Percentiles rank a stretch among this genome's conserved stretches.
These are phyloP conservation scores for Colletotrichum costaricense DNA, from an alignment of 2,329 filamentous ascomycete genomes.

Conservation along the genomic window DNA sequence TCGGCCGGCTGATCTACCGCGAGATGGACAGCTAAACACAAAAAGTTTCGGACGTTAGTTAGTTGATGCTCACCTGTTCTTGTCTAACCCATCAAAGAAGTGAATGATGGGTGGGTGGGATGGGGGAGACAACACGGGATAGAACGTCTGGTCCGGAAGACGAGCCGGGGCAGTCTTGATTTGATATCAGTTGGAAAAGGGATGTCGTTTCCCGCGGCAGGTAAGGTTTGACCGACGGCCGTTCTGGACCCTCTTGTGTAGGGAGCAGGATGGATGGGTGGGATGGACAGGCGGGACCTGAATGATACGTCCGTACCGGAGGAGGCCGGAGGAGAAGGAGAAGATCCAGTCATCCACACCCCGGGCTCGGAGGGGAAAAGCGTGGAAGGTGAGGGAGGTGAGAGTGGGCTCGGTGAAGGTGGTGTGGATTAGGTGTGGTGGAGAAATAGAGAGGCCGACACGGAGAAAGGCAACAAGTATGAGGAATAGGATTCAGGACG, in stretches of 20 bases:
- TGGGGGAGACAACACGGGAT: not conserved
- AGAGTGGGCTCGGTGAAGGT: not conserved
- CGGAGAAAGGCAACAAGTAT: not conserved
- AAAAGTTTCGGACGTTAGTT: not conserved
- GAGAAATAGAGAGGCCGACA: not conserved
- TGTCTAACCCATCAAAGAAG: not conserved
- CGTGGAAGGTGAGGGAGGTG: not conserved
- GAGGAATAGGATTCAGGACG: not conserved
- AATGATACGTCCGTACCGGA: constrained; percentile 28
- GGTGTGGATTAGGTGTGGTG: not conserved
- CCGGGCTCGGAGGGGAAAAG: not conserved
- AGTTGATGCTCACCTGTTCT: not conserved
- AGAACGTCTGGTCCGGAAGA: not conserved
- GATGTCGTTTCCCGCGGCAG: not conserved
- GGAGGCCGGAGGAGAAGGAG: not conserved
- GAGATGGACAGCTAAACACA: not conserved
- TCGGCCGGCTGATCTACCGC: not conserved
- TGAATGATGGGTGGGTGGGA: no score
- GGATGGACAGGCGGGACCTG: not conserved
- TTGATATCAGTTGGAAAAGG: not conserved
- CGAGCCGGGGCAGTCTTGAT: not conserved
- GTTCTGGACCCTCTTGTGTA: not conserved
- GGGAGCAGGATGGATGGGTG: not conserved
- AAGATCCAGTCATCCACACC: not conserved
- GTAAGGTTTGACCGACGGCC: not conserved